Evolutionary conservation across 1,139 yeast species (phyloP), one percentile per base, ranked within the genome.

Genomic region (Pichia sp.): DNA sequence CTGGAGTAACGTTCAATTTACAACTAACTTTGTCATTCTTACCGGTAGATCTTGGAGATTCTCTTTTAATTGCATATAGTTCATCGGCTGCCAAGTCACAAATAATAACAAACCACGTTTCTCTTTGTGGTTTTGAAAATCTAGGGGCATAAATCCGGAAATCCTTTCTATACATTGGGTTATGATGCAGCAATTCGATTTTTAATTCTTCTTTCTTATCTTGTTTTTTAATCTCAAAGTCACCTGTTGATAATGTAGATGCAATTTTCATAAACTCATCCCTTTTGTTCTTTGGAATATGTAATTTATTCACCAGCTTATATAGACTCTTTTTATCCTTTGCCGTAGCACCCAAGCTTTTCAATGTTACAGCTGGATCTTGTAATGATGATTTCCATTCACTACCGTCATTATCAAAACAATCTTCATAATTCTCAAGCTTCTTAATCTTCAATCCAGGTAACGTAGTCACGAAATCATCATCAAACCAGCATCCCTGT

Each of bases 61-160:
- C 85, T 59, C 95, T 73, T 59, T 84, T 85, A 39, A 85, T 67
- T 47, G 80, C 70, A 34, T 76, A 66, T 39, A 86, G 62, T 59
- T 82, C 87, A 34, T 68, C 68, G 2, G 59, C 58, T 3, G 64
- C 59, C 12, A 62, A 63, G 58, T 80, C 76, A 56, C 79, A 76
- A 9, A 83, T 66, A 44, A 90, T 76, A 11, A 84, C 75, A 64
- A 92, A 87, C 98, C 98, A 94, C 0, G 95, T 80, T 63, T 92
- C 98, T 59, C 90, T 83, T 66, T 94, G 99, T 1, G 83, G 73
- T 64, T 92, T 90, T 42, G 96, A 96, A 68, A 86, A 92, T 56
- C 77, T 79, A 3, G 95, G 94, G 53, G 92, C 73, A 60, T 82
- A 79, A 52, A 87, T 79, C 53, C 77, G 78, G 67, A 78, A 85